phyloP scores from a whole-genome alignment of 2,329 filamentous ascomycete genomes.

The Sordariomycetes sp. region DNA sequence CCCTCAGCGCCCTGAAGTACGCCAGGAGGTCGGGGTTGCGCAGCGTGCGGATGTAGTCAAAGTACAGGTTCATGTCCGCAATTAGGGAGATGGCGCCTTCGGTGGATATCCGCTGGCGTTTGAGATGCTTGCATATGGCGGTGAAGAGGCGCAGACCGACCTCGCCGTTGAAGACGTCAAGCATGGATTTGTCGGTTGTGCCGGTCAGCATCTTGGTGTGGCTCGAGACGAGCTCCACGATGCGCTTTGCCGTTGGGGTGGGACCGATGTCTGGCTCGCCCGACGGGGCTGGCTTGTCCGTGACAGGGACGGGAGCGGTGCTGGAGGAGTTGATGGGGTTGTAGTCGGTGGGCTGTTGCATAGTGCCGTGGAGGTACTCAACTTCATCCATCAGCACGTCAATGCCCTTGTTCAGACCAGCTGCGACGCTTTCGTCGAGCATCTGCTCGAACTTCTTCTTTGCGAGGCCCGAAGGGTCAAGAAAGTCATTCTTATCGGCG shows the following conservation, averaged over 20 bases:
- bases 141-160: constrained; percentile 89
- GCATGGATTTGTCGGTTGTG: constrained; percentile 94
- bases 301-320: constrained; percentile 6
- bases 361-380: constrained; percentile 86
- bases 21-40: constrained; percentile 75
- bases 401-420: constrained; percentile 93
- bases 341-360: constrained; percentile 80
- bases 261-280: constrained; percentile 48
- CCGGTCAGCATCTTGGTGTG: constrained; percentile 91
- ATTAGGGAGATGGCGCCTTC: constrained; percentile 88
- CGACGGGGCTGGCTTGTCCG: neutral
- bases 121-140: constrained; percentile 92
- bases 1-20: constrained; percentile 86
- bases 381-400: constrained; percentile 98
- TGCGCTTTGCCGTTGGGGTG: constrained; percentile 66
- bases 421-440: constrained; percentile 92
- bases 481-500: constrained; percentile 86
- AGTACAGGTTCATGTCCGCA: constrained; percentile 93
- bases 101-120: constrained; percentile 85
- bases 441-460: constrained; percentile 99
- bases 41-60: constrained; percentile 71
- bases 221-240: constrained; percentile 77
- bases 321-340: constrained; percentile 50
- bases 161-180: constrained; percentile 98
- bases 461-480: constrained; percentile 82